phyloP scores from a whole-genome alignment of 2,329 filamentous ascomycete genomes.

The Chaetomiaceae sp. region DNA sequence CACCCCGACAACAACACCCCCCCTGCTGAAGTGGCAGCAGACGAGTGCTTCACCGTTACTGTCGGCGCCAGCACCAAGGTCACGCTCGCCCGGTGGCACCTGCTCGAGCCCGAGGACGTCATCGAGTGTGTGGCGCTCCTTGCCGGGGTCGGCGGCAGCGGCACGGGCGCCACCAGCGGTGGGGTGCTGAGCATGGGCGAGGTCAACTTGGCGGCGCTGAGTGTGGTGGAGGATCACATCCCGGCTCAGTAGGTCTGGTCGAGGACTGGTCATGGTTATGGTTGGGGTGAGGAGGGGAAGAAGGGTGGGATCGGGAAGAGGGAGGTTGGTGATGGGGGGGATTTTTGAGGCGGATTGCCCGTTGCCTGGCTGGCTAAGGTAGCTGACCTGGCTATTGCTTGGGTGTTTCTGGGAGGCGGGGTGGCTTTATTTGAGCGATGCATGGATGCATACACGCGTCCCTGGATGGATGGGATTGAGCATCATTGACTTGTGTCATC shows the following conservation, averaged over 20 bases:
- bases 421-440: background rate
- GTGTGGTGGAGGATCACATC: slow-evolving; percentile 49
- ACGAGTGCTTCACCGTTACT: slow-evolving; percentile 83
- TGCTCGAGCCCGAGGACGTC: slow-evolving; percentile 84
- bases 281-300: background rate
- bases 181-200: slow-evolving; percentile 43
- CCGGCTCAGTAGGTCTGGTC: background rate
- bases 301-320: too few relatives aligned
- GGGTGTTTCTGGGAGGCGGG: background rate
- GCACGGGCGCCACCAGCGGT: slow-evolving; percentile 28
- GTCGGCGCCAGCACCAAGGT: slow-evolving; percentile 90
- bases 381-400: too few relatives aligned
- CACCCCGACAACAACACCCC: slow-evolving; percentile 27
- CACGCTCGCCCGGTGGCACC: slow-evolving; percentile 84
- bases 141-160: slow-evolving; percentile 39
- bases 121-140: slow-evolving; percentile 63
- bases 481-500: background rate
- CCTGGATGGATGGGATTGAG: background rate
- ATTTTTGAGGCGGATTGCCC: background rate
- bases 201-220: slow-evolving; percentile 54
- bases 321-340: slow-evolving; percentile 14
- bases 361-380: too few relatives aligned
- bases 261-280: background rate
- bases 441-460: too few relatives aligned
- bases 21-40: slow-evolving; percentile 50